These are phyloP conservation scores for Viola pubescens DNA, from an alignment of 441 rosid genomes.

Conservation along the genomic window DNA sequence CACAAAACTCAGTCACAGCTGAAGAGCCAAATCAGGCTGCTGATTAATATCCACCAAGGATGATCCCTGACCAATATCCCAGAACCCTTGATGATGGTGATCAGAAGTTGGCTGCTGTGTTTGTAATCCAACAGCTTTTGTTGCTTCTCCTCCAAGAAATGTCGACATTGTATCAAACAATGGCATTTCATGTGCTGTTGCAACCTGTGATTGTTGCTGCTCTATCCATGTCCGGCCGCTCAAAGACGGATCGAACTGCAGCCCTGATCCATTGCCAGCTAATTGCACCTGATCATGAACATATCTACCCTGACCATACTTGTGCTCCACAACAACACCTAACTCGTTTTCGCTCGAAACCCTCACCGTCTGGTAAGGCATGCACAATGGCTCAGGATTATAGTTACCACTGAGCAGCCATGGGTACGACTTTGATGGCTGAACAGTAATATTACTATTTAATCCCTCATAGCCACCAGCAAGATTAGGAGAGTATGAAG, in stretches of 20 bases:
- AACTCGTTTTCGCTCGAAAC: too few species aligned
- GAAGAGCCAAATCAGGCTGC: constrained; percentile 23
- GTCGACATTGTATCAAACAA: neutral
- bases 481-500: constrained; percentile 11
- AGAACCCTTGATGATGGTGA: constrained; percentile 4
- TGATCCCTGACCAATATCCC: neutral
- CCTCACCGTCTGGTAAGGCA: too few species aligned
- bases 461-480: constrained; percentile 1
- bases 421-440: neutral
- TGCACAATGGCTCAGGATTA: neutral
- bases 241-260: too few species aligned
- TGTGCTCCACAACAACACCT: neutral
- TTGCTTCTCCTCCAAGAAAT: constrained; percentile 1
- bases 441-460: neutral
- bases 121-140: neutral
- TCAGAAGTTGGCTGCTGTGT: neutral
- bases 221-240: neutral
- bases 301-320: neutral
- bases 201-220: neutral
- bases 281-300: too few species aligned
- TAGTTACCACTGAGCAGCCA: constrained; percentile 5
- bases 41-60: neutral
- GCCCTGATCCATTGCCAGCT: too few species aligned
- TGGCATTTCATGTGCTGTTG: neutral
- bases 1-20: constrained; percentile 5